Evolutionary conservation across 148 eudicot species (phyloP).

Genomic region (Mesembryanthemum crystallinum): DNA sequence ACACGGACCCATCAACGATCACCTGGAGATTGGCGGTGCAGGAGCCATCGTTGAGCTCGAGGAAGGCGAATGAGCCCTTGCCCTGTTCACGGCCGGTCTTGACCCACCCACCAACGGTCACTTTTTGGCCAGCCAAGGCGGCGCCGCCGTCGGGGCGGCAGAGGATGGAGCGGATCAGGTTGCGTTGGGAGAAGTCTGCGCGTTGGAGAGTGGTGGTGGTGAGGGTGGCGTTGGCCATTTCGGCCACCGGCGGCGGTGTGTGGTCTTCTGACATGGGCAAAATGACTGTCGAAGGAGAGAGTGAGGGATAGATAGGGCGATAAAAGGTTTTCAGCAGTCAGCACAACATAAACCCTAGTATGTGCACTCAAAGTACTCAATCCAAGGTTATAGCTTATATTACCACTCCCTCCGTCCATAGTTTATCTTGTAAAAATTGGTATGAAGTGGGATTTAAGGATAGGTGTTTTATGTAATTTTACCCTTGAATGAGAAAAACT

Average conservation of each 20-base stretch:
- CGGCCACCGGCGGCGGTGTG: constrained; percentile 25
- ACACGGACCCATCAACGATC: constrained; percentile 44
- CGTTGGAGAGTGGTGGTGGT: constrained; percentile 16
- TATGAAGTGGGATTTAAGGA: too few species aligned
- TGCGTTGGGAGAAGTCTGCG: constrained; percentile 67
- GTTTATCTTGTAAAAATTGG: too few species aligned
- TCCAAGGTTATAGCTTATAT: too few species aligned
- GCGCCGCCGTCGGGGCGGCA: constrained; percentile 66
- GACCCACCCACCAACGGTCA: constrained; percentile 82
- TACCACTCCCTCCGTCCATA: too few species aligned
- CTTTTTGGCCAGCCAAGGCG: constrained; percentile 54
- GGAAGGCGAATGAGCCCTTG: constrained; percentile 66
- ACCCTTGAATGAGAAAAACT: too few species aligned
- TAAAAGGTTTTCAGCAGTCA: too few species aligned
- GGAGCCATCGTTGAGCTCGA: constrained; percentile 79
- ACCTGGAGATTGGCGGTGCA: constrained; percentile 78
- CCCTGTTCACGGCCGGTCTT: constrained; percentile 84
- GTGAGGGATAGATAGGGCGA: neutral
- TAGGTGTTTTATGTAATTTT: too few species aligned
- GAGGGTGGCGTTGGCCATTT: constrained; percentile 24
- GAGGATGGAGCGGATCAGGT: constrained; percentile 53
- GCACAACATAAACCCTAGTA: too few species aligned
- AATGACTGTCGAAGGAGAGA: neutral
- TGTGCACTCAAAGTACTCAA: too few species aligned
- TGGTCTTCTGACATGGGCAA: constrained; percentile 26